Evolutionary conservation across 2,329 filamentous ascomycete species (phyloP).

Genomic region (Bipolaris gigantea): DNA sequence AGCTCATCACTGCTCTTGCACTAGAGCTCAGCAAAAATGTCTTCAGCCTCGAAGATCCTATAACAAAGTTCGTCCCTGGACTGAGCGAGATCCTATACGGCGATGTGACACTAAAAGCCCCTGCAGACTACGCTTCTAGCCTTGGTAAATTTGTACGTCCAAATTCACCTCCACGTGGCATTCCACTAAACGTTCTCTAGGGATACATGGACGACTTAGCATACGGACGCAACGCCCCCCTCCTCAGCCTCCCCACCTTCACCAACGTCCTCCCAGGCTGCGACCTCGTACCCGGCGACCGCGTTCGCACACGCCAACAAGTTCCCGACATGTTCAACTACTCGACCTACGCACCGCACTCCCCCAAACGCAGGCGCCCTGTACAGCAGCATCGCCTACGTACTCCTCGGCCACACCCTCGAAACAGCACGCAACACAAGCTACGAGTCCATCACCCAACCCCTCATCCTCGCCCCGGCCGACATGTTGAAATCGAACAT

Average conservation of each 20-base stretch:
- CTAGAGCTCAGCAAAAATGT: slow-evolving; percentile 22
- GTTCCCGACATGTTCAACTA: slow-evolving; percentile 30
- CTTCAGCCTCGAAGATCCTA: slow-evolving; percentile 28
- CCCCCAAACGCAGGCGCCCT: slow-evolving; percentile 19
- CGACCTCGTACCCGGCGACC: slow-evolving; percentile 25
- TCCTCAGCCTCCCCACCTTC: slow-evolving; percentile 22
- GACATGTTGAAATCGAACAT: slow-evolving; percentile 21
- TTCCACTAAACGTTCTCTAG: slow-evolving; percentile 3
- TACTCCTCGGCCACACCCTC: slow-evolving; percentile 30
- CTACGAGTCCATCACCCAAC: slow-evolving; percentile 25
- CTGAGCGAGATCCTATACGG: slow-evolving; percentile 19
- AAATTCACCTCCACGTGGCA: neutral
- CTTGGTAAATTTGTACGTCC: slow-evolving; percentile 23
- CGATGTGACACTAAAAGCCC: slow-evolving; percentile 24
- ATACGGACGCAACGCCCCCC: slow-evolving; percentile 11
- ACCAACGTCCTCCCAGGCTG: slow-evolving; percentile 27
- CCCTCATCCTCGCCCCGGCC: slow-evolving; percentile 25
- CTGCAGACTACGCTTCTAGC: slow-evolving; percentile 31
- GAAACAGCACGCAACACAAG: slow-evolving; percentile 20
- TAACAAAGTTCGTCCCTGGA: slow-evolving; percentile 28
- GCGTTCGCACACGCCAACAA: slow-evolving; percentile 21
- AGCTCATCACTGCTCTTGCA: slow-evolving; percentile 32
- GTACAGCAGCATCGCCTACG: slow-evolving; percentile 31
- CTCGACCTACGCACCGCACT: slow-evolving; percentile 19
- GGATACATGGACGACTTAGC: slow-evolving; percentile 30